Evolutionary conservation across 2,329 filamentous ascomycete genomes (phyloP).

Genomic region (Herpotrichia juniperi): DNA sequence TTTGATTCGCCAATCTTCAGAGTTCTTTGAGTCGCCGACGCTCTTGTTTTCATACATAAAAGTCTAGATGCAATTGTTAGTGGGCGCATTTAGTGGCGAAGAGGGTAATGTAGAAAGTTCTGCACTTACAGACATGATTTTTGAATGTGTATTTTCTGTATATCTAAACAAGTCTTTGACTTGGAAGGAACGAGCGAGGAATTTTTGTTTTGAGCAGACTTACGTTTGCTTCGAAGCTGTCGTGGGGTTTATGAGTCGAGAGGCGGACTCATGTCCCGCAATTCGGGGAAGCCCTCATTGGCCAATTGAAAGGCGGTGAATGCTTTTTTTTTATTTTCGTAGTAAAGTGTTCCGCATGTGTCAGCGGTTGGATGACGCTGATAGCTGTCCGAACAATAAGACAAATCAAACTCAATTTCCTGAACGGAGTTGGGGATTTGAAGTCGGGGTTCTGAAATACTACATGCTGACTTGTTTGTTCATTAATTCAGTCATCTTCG

Average conservation of each 20-base stretch:
- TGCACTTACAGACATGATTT: conserved; percentile 13
- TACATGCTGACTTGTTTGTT: too few species aligned
- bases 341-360: too few species aligned
- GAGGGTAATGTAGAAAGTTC: background rate
- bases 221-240: background rate
- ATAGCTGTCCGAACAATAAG: too few species aligned
- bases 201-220: background rate
- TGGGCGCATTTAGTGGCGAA: conserved; percentile 15
- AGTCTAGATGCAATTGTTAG: conserved; percentile 47
- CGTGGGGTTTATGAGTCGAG: conserved; percentile 33
- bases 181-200: background rate
- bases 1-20: conserved; percentile 63
- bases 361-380: too few species aligned
- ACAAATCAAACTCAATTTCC: too few species aligned
- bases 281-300: conserved; percentile 34
- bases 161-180: background rate
- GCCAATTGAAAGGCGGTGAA: conserved; percentile 18
- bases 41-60: conserved; percentile 57
- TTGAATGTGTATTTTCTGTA: background rate
- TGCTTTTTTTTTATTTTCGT: conserved; percentile 15
- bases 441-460: too few species aligned
- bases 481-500: too few species aligned
- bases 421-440: too few species aligned
- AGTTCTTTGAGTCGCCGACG: conserved; percentile 56
- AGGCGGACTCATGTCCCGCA: conserved; percentile 22